These are phyloP conservation scores for Podospora bellae-mahoneyi DNA, from an alignment of 495 filamentous ascomycete genomes.

Conservation along the genomic window DNA sequence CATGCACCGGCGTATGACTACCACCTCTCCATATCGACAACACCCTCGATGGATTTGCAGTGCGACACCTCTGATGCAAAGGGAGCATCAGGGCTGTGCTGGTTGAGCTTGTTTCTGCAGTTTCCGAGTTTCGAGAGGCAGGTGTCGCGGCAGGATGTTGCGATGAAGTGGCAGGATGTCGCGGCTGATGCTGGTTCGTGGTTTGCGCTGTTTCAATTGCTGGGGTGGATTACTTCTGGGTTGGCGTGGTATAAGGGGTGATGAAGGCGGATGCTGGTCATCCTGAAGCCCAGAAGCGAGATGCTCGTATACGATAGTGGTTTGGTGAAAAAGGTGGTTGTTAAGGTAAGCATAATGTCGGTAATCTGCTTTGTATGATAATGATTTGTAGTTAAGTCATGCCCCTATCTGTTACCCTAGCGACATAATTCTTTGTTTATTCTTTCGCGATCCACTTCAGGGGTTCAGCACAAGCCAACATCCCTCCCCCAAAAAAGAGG, in stretches of 20 bases:
- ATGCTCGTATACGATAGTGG: neutral
- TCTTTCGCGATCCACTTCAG: neutral
- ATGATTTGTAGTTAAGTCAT: neutral
- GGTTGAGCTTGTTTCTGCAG: slow-evolving; percentile 14
- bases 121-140: slow-evolving; percentile 22
- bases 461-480: neutral
- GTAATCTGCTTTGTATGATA: neutral
- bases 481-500: neutral
- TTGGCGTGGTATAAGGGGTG: slow-evolving; percentile 9
- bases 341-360: too few species aligned
- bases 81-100: slow-evolving; percentile 8
- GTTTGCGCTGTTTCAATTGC: slow-evolving; percentile 21
- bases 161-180: slow-evolving; percentile 15
- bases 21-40: slow-evolving; percentile 18
- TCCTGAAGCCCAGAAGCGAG: too few species aligned
- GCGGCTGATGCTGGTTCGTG: slow-evolving; percentile 16
- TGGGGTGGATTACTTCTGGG: slow-evolving; percentile 19
- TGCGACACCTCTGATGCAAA: slow-evolving; percentile 12
- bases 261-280: neutral
- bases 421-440: neutral
- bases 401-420: neutral
- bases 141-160: slow-evolving; percentile 13
- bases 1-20: slow-evolving; percentile 19
- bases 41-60: slow-evolving; percentile 13
- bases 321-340: neutral